Base-by-base conservation (phyloP, 208 protist species). In the Trypanosoma congolense region DNA sequence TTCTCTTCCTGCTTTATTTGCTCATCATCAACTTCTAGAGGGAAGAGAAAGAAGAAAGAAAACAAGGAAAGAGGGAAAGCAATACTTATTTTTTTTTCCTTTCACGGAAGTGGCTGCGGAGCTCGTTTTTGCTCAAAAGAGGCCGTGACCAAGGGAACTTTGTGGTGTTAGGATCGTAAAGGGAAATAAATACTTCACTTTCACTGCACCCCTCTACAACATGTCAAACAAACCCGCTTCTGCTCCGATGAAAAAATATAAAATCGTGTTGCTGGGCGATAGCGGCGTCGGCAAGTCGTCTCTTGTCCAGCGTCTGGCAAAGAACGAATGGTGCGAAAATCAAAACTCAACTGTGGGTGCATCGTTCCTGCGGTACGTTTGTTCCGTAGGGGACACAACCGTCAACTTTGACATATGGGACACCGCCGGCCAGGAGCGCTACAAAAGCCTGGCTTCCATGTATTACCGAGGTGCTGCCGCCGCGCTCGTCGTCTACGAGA, bases 401-500 rank as follows among this genome's bases (percentile, higher is more conserved):
- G 75, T 96, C 18, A 73, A 84, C 57, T 83, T 92, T 30, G 84
- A 93, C 46, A 93, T 96, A 38, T 96, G 89, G 87, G 89, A 96
- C 53, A 96, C 89, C 0, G 89, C 89, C 0, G 89, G 89, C 1
- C 89, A 95, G 77, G 89, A 95, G 60, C 74, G 83, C 8, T 95
- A 91, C 64, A 84, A 80, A 65, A 86, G 87, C 52, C 58, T 96
- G 24, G 89, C 87, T 2, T 84, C 84, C 38, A 96, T 95, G 82
- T 96, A 96, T 69, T 96, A 96, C 73, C 79, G 91, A 46, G 86
- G 87, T 2, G 87, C 91, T 1, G 85, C 83, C 8, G 91, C 89
- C 16, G 89, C 89, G 24, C 61, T 99, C 4, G 79, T 99, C 0
- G 96, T 98, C 18, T 99, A 98, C 70, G 97, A 99, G 51, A 90